Conservation (phyloP, 2,329 filamentous ascomycete species). For the Sarocladium kiliense region DNA sequence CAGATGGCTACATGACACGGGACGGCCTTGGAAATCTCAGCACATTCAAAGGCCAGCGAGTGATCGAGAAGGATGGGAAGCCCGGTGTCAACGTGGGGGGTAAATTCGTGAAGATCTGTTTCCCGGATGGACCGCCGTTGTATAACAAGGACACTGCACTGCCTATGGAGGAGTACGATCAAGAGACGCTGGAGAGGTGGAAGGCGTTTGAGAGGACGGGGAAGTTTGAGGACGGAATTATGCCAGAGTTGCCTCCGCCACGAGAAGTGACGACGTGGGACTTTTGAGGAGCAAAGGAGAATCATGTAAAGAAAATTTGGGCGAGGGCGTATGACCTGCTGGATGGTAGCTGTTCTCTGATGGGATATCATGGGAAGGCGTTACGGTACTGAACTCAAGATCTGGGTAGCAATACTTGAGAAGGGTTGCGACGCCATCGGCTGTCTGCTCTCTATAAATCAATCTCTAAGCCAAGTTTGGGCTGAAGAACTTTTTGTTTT, state of each 20-base stretch:
- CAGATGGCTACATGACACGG: slow-evolving; percentile 39
- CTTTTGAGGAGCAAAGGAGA: slow-evolving; percentile 43
- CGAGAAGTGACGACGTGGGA: slow-evolving; percentile 71
- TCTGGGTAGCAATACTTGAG: no score
- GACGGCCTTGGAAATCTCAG: slow-evolving; percentile 40
- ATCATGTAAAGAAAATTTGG: no score
- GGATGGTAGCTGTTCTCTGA: no score
- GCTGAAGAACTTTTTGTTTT: no score
- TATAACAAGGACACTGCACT: slow-evolving; percentile 61
- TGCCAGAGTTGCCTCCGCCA: slow-evolving; percentile 75
- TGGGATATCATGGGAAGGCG: no score
- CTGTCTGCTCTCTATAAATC: no score
- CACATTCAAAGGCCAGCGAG: slow-evolving; percentile 59
- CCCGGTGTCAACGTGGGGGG: slow-evolving; percentile 50
- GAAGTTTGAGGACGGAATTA: slow-evolving; percentile 61
- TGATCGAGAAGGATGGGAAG: slow-evolving; percentile 48
- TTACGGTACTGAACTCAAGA: no score
- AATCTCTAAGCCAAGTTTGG: no score
- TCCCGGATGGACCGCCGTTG: slow-evolving; percentile 62
- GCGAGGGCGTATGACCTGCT: no score
- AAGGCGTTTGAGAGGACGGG: slow-evolving; percentile 59
- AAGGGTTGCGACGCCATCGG: no score
- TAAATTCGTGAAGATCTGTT: slow-evolving; percentile 63
- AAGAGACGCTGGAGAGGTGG: slow-evolving; percentile 59
- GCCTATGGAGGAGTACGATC: slow-evolving; percentile 50